Conservation (phyloP, 2,329 filamentous ascomycete genomes). For the Aspergillus intermedius region DNA sequence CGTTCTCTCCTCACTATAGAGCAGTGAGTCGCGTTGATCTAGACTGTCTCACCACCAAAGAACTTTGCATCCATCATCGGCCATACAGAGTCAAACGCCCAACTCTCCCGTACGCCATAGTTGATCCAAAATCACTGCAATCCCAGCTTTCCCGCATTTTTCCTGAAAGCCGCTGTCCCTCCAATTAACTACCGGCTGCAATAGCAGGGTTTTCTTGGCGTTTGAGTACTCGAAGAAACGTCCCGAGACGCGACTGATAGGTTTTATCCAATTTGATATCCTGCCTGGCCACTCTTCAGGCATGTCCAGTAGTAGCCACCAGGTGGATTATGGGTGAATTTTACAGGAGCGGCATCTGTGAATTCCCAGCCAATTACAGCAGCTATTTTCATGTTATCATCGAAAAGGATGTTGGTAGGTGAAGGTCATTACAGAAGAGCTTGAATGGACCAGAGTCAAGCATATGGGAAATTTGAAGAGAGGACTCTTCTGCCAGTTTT, state of each 20-base stretch:
- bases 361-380: constrained; percentile 21
- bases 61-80: constrained; percentile 8
- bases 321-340: constrained; percentile 15
- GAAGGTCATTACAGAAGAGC: constrained; percentile 18
- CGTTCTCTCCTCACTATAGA: constrained; percentile 1
- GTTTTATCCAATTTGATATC: constrained; percentile 12
- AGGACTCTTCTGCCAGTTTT: constrained; percentile 12
- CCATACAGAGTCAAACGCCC: constrained; percentile 7
- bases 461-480: constrained; percentile 7
- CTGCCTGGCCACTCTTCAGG: constrained; percentile 17
- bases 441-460: constrained; percentile 18
- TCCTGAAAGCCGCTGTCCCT: constrained; percentile 11
- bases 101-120: constrained; percentile 7
- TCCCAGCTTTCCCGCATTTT: constrained; percentile 10
- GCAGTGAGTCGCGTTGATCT: background rate
- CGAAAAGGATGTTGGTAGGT: constrained; percentile 11
- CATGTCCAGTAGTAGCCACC: constrained; percentile 19
- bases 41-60: constrained; percentile 1
- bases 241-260: constrained; percentile 11
- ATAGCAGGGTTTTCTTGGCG: constrained; percentile 10
- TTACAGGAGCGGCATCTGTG: constrained; percentile 15
- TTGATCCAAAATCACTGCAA: constrained; percentile 6
- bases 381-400: constrained; percentile 5
- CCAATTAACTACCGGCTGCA: background rate
- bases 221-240: constrained; percentile 11